These are phyloP conservation scores for Wickerhamomyces chambardii DNA, from an alignment of 805 yeast species.

Conservation along the genomic window DNA sequence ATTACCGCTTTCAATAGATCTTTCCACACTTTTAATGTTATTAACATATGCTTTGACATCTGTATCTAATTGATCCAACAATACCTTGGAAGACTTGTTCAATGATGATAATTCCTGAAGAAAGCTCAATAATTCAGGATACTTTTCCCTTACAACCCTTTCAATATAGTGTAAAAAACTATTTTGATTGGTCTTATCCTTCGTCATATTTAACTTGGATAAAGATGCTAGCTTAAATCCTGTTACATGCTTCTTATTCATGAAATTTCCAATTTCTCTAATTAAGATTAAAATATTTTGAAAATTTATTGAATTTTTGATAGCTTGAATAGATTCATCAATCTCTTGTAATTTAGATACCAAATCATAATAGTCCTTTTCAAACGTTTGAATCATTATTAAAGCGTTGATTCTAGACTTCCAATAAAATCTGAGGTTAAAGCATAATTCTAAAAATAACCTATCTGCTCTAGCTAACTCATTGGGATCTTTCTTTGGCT, in stretches of 20 bases:
- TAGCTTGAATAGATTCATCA: conserved; percentile 64
- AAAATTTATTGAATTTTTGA: conserved; percentile 59
- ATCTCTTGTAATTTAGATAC: conserved; percentile 56
- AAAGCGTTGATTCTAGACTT: conserved; percentile 82
- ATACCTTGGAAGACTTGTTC: conserved; percentile 54
- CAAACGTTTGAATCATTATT: conserved; percentile 57
- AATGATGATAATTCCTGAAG: conserved; percentile 26
- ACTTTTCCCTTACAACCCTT: conserved; percentile 71
- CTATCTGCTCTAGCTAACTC: conserved; percentile 86
- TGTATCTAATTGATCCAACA: conserved; percentile 70
- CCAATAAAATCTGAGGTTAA: conserved; percentile 87
- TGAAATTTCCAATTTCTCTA: conserved; percentile 87
- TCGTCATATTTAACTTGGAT: conserved; percentile 82
- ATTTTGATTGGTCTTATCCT: conserved; percentile 70
- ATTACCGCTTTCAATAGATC: conserved; percentile 75
- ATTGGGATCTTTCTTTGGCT: conserved; percentile 57
- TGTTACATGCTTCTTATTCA: conserved; percentile 93
- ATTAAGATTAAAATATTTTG: conserved; percentile 74
- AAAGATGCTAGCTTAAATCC: conserved; percentile 91
- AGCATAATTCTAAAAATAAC: conserved; percentile 72
- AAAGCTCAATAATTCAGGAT: conserved; percentile 60
- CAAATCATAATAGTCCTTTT: conserved; percentile 71
- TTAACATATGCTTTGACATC: conserved; percentile 63
- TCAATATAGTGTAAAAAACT: conserved; percentile 92
- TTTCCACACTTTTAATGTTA: conserved; percentile 58